Evolutionary conservation across 2,329 filamentous ascomycete genomes (phyloP).

Genomic region (Diaporthe vaccinii): DNA sequence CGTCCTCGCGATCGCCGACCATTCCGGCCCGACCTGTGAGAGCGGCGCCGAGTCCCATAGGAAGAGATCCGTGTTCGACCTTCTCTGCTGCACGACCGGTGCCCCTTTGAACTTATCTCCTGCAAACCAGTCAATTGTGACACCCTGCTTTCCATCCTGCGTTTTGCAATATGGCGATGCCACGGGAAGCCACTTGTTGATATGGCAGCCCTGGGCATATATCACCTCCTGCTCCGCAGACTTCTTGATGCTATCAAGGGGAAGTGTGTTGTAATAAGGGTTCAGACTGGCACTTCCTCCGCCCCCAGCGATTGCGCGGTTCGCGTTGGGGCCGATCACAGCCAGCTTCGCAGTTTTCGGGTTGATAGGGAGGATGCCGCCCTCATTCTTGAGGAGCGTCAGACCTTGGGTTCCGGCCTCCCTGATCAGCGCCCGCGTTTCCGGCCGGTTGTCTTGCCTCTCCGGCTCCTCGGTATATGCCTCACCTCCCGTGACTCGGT

Average conservation of each 20-base stretch:
- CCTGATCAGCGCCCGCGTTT: slow-evolving; percentile 72
- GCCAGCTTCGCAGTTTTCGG: slow-evolving; percentile 70
- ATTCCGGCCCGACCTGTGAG: slow-evolving; percentile 70
- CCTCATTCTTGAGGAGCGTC: slow-evolving; percentile 75
- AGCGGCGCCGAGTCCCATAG: slow-evolving; percentile 78
- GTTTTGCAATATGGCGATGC: slow-evolving; percentile 71
- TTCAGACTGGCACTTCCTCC: slow-evolving; percentile 78
- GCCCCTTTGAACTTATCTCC: slow-evolving; percentile 73
- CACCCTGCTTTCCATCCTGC: slow-evolving; percentile 69
- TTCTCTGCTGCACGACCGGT: slow-evolving; percentile 69
- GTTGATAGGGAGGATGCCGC: slow-evolving; percentile 69
- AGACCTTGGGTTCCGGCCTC: slow-evolving; percentile 73
- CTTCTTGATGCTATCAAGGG: slow-evolving; percentile 72
- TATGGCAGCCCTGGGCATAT: slow-evolving; percentile 74
- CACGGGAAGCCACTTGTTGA: slow-evolving; percentile 75
- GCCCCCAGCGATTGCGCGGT: slow-evolving; percentile 75
- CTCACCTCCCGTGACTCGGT: slow-evolving; percentile 72
- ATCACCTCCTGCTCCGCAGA: slow-evolving; percentile 67
- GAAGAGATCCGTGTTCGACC: slow-evolving; percentile 76
- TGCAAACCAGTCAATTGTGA: slow-evolving; percentile 74
- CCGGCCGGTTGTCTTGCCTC: slow-evolving; percentile 67
- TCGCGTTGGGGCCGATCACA: slow-evolving; percentile 77
- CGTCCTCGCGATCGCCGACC: slow-evolving; percentile 74
- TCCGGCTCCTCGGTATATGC: slow-evolving; percentile 70
- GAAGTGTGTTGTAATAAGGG: slow-evolving; percentile 76